Conservation (phyloP, 2,329 filamentous ascomycete genomes). For the Tolypocladium album region DNA sequence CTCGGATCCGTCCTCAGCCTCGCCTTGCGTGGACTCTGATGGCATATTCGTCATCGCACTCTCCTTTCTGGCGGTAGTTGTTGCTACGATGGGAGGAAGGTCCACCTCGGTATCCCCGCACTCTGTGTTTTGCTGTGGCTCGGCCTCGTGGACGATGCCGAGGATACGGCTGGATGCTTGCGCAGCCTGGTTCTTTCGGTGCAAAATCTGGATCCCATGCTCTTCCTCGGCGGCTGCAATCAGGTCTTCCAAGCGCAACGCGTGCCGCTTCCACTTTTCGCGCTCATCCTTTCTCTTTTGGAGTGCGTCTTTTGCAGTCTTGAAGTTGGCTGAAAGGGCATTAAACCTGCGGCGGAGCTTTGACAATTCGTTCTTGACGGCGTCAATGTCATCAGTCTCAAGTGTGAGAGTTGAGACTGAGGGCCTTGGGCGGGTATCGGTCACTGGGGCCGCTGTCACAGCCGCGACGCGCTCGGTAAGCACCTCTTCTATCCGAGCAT, state of each 20-base stretch:
- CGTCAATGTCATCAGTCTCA: slow-evolving; percentile 11
- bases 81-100: neutral
- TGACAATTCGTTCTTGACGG: slow-evolving; percentile 16
- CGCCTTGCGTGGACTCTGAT: slow-evolving; percentile 18
- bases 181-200: slow-evolving; percentile 1
- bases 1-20: slow-evolving; percentile 10
- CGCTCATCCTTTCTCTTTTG: slow-evolving; percentile 29
- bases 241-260: slow-evolving; percentile 29
- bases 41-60: slow-evolving; percentile 5
- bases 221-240: slow-evolving; percentile 31
- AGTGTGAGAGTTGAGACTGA: neutral
- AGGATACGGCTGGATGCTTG: neutral
- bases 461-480: neutral
- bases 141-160: neutral
- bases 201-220: slow-evolving; percentile 19
- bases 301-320: slow-evolving; percentile 25
- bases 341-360: slow-evolving; percentile 29
- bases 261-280: slow-evolving; percentile 34
- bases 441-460: neutral
- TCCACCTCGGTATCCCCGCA: neutral
- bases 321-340: slow-evolving; percentile 29
- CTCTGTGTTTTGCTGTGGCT: neutral
- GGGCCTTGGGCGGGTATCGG: no score
- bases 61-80: neutral
- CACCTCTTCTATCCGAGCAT: neutral